Evolutionary conservation across 352 stramenopile species (phyloP), one percentile per base, ranked within the genome.

Genomic region (Pythium guiyangense): DNA sequence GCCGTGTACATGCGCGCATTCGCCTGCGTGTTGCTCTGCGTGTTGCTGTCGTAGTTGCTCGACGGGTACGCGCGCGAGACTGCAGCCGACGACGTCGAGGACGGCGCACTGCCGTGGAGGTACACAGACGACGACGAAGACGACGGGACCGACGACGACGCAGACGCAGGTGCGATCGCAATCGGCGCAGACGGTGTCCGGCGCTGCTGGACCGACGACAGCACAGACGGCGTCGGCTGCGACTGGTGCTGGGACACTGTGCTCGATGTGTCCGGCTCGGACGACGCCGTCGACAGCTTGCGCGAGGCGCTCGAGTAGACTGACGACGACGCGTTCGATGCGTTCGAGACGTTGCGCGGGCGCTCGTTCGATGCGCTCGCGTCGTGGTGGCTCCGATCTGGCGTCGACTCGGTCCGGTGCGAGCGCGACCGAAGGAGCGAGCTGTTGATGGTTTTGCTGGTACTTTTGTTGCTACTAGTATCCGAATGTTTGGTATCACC

Each of bases 401-500:
- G 54, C 42, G 40, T 59, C 35, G 54, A 60, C 22, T 54, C 54
- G 14, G 54, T 60, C 18, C 54, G 54, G 25, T 62, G 58, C 2
- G 70, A 73, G 6, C 57, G 58, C 0, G 57, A 68, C 52, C 66
- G 46, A 10, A 77, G 45, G 17, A 62, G 34, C 27, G 63, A 59
- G 46, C 64, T 73, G 22, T 60, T 71, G 12, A 48, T 51, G 1
- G 62, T 74, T 40, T 74, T 74, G 18, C 60, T 49, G 17, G 15
- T 49, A 22, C 25, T 25, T 18, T 37, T 59, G 2, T 18, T 10
- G 27, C 22, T 53, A 37, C 31, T 37, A 10, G 31, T 37, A 37
- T 37, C 31, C 5, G 9, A 6, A 12, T 10, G 6, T 12, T 37
- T 37, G 31, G 31, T 37, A 37, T 37, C 31, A 37, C 31, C 31